Evolutionary conservation across 352 stramenopile genomes (phyloP), one percentile per base, ranked within the genome.

Genomic region (Plasmopara muralis): DNA sequence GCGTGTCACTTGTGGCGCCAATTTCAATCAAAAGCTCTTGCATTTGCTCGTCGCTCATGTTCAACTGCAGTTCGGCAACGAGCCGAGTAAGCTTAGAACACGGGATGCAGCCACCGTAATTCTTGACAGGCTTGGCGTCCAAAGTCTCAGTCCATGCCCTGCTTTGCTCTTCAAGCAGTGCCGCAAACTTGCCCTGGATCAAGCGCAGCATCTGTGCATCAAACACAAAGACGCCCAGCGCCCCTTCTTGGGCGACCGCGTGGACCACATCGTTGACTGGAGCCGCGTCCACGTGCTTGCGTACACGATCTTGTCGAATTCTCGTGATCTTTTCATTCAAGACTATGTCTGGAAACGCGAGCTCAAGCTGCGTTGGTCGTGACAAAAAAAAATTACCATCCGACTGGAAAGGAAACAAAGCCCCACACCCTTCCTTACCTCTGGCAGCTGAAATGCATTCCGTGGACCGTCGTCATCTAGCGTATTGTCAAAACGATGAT

Each of bases 281-380:
- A 25, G n/a, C n/a, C n/a, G n/a, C n/a, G n/a, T n/a, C n/a, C n/a
- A 25, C 20, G 20, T 25, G 67, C 25, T 88, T 71, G 1, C 76
- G 55, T 1, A 88, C 41, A 8, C 77, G 74, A 28, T 85, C 72
- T 39, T 87, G 77, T 13, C 79, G 83, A n/a, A 92, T 80, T 25
- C 59, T 43, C 7, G 78, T 70, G 6, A 96, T 61, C 18, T 74
- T 86, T 35, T 87, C 72, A 54, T 73, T 85, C 46, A 96, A 50
- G 4, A 96, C 77, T 34, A 74, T 70, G 42, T 90, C 74, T 0
- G 87, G 72, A 28, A 78, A 57, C 14, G 70, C 81, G 2, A 96
- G 66, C 28, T 82, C 83, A 14, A 96, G 61, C 61, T 89, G 40
- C 20, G 20, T 7, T 30, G n/a, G 41, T 28, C 60, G 18, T 33